A percentile compares a stretch with the other conserved stretches of the same genome.
Evolutionary conservation across 148 eudicot species (phyloP).

Genomic region (Rheum nobile): DNA sequence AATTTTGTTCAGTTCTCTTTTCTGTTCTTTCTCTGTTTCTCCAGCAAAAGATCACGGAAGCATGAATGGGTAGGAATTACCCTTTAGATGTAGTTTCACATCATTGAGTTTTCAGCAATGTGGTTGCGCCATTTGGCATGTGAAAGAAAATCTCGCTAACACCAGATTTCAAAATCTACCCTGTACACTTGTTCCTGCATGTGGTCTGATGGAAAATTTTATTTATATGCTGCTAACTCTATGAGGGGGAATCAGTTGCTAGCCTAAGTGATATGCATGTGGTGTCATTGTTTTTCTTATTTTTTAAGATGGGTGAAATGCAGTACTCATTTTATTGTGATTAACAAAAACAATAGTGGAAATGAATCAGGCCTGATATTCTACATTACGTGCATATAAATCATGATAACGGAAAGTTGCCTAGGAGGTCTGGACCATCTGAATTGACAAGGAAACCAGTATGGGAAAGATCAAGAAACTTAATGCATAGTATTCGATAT

Average conservation of each 20-base stretch:
- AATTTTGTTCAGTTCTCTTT: neutral
- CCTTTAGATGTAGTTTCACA: neutral
- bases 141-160: neutral
- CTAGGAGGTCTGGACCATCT: conserved; percentile 1
- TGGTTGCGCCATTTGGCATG: neutral
- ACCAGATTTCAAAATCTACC: neutral
- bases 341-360: no score
- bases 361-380: neutral
- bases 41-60: neutral
- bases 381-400: neutral
- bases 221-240: neutral
- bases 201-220: neutral
- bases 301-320: neutral
- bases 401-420: neutral
- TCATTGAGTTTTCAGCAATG: neutral
- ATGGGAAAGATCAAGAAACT: neutral
- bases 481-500: neutral
- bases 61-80: neutral
- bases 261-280: neutral
- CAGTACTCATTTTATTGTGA: neutral
- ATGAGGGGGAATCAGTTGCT: neutral
- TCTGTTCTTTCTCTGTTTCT: neutral
- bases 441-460: neutral
- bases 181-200: neutral
- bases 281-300: neutral